Conservation (phyloP, 192 early-diverging fungal species). For the Linnemannia zychae region DNA sequence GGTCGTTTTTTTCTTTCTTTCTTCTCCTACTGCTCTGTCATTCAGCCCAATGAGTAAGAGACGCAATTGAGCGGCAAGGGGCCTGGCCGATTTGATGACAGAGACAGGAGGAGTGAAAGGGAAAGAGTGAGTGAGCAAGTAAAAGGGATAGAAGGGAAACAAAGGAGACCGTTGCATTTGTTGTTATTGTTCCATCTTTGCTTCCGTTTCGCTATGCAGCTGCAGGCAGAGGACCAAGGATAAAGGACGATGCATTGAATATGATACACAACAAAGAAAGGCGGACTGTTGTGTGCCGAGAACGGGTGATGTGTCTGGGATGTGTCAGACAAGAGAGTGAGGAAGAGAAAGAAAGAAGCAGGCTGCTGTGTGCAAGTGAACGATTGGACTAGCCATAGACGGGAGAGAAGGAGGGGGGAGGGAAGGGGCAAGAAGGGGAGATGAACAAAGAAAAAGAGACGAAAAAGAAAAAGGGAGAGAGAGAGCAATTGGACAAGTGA, state of each 20-base stretch:
- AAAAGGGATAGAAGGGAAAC: neutral
- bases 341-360: no score
- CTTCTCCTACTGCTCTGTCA: no score
- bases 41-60: neutral
- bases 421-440: no score
- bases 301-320: neutral
- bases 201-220: constrained; percentile 7
- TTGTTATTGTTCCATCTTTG: neutral
- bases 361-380: neutral
- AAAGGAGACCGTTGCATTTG: neutral
- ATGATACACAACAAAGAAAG: neutral
- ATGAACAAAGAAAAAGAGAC: no score
- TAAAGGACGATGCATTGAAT: neutral
- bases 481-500: no score
- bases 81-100: neutral
- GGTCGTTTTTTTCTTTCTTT: neutral
- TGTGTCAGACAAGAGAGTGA: neutral
- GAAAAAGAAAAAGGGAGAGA: no score
- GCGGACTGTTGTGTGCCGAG: neutral
- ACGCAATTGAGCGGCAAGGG: neutral
- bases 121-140: neutral
- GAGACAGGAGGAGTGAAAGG: neutral
- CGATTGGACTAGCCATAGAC: no score
- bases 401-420: no score
- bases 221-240: constrained; percentile 2